These are phyloP conservation scores for Nemania sp. DNA, from an alignment of 2,329 filamentous ascomycete species.

Conservation along the genomic window DNA sequence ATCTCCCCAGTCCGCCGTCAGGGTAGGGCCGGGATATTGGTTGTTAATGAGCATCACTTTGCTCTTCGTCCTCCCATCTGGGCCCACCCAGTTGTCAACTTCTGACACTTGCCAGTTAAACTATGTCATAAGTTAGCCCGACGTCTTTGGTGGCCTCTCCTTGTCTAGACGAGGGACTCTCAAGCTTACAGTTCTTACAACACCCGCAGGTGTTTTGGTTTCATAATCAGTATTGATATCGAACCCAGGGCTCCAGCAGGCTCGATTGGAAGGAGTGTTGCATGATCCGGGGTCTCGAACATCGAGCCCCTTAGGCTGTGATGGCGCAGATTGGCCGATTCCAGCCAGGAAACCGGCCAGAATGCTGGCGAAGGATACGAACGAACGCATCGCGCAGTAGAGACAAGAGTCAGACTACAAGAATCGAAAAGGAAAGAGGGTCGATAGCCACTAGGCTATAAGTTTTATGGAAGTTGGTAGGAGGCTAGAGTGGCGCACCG, in stretches of 20 bases:
- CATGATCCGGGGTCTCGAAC: slow-evolving; percentile 33
- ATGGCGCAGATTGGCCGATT: slow-evolving; percentile 31
- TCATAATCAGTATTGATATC: slow-evolving; percentile 48
- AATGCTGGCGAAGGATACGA: slow-evolving; percentile 11
- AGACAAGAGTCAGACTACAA: not conserved
- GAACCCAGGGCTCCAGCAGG: slow-evolving; percentile 45
- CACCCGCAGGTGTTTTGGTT: slow-evolving; percentile 38
- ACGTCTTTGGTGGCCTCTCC: not conserved
- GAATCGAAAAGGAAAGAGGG: not conserved
- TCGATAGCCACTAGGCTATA: slow-evolving; percentile 3
- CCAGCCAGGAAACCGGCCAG: slow-evolving; percentile 29
- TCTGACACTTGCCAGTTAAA: slow-evolving; percentile 44
- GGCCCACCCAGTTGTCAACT: slow-evolving; percentile 43
- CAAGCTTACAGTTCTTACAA: slow-evolving; percentile 35
- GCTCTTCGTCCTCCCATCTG: slow-evolving; percentile 44
- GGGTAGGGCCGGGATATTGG: slow-evolving; percentile 74
- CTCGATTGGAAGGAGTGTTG: slow-evolving; percentile 42
- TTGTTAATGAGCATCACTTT: slow-evolving; percentile 72
- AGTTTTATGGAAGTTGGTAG: not conserved
- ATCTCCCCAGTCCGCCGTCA: slow-evolving; percentile 74
- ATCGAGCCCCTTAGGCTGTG: slow-evolving; percentile 23
- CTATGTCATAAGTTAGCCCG: slow-evolving; percentile 27
- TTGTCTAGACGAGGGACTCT: slow-evolving; percentile 52
- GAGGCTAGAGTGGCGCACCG: not conserved
- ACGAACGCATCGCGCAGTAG: slow-evolving; percentile 27